Base-by-base conservation (phyloP, 2,329 filamentous ascomycete genomes). In the Hortaea sp. region DNA sequence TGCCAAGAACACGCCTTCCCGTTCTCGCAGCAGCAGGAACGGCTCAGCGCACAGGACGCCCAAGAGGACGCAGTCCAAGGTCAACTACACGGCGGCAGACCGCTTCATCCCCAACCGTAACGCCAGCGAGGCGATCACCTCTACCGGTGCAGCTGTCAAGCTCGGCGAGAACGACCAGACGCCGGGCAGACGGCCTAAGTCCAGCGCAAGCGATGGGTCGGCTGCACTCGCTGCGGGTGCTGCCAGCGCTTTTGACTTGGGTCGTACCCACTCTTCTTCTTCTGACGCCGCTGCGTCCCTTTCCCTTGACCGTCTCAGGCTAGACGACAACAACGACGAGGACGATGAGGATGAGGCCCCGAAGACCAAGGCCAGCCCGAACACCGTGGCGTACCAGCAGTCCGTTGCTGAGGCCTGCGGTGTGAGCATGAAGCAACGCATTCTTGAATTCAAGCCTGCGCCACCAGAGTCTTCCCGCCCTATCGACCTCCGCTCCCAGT, bases 381-480 rank as follows among this genome's bases (percentile, higher is more conserved):
- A 92, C 67, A 83, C 86, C 2, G 81, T 87, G 44, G 90, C 90
- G 20, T 97, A 95, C 67, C 85, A 95, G 68, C 88, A 92, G 49
- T 90, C 88, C 2, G 74, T 97, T 40, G 89, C 90, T 40, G 83
- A 82, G 55, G 90, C 90, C 42, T 97, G 90, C 65, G 92, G 89
- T 47, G 88, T 98, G 52, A 90, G 82, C 63, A 78, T 94, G 52
- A 94, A 89, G 74, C 94, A 89, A 46, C 86, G 92, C 52, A 98
- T 98, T 59, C 84, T 98, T 43, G 86, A 92, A 49, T 98, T 95
- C 78, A 98, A 98, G 81, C 92, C 92, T 45, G 88, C 90, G 2
- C 80, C 92, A n/a, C 92, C 92, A 4, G 92, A 97, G 72, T 97
- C 92, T 5, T 95, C 89, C 31, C 95, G 95, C 77, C 92, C 92